Base-by-base conservation (phyloP, 2,329 filamentous ascomycete genomes). In the Fusarium sp. region DNA sequence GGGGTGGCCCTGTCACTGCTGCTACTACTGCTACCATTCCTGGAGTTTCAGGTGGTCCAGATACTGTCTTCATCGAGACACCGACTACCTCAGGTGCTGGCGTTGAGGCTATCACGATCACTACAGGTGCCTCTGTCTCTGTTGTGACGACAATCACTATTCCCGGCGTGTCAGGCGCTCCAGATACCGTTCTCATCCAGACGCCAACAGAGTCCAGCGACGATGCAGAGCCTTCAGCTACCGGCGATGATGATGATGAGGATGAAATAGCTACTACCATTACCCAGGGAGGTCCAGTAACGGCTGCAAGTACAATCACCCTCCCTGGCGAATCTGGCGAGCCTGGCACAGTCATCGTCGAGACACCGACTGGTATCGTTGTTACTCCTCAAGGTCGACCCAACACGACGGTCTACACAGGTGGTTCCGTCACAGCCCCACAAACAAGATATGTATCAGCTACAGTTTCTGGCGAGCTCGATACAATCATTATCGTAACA, bases 31-130 rank as follows among this genome's bases (percentile, higher is more conserved):
- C 54, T 1, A 69, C 43, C 1, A 37, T 66, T 4, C 55, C 55
- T 0, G 47, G 61, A 1, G 23, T 28, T 4, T 57, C 66, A 1
- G 56, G 53, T 5, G 23, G 41, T 5, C 48, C 59, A 1, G 53
- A 55, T 2, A 69, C 66, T 8, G 43, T 69, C 7, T 27, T 69
- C 2, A 23, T 69, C 2, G 47, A 69, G 18, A 67, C 25, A 2
- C 53, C 51, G 7, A 43, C 46, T 3, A 20, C 8, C 1, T 12
- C 43, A 7, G n/a, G 9, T 1, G 23, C 12, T 1, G 4, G 9
- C 1, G 12, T 10, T 2, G 56, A 55, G 20, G 6, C 42, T 3
- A 40, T 45, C 2, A 61, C 59, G 0, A 45, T 58, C 18, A 21
- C 28, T 0, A 20, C 11, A 5, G 59, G 62, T 5, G 62, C 59